Base-by-base conservation (phyloP, 1,139 yeast species). In the Pichia sorboxylosa region DNA sequence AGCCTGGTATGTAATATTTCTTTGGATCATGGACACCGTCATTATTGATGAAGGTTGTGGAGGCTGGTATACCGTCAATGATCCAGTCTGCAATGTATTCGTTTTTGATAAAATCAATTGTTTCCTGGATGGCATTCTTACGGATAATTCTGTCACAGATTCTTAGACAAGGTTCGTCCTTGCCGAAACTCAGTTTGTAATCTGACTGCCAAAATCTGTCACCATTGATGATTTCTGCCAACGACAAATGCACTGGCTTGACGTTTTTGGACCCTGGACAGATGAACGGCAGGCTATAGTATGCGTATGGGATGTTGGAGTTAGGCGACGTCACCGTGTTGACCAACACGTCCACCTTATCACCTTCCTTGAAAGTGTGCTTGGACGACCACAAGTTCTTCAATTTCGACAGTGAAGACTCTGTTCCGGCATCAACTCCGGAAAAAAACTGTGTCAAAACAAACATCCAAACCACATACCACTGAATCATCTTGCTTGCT, bases 21-120 rank as follows among this genome's bases (percentile, higher is more conserved):
- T 63, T 59, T 11, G 41, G 36, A 20, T 45, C 44, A 38, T 63
- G 63, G 27, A 69, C 61, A 27, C 66, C 68, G 29, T 68, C 71
- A 5, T 73, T 65, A 6, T 81, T 73, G 23, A 77, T 71, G 48
- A 78, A 81, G 1, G 94, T 81, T 4, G 95, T 83, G 4, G 94
- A 92, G 3, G 92, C 94, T 0, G 95, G 95, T 26, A 85, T 58
- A 14, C 78, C 84, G 57, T 85, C 95, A 15, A 84, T 63, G 27
- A 71, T 57, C 95, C 95, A 85, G 49, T 84, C 90, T 10, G 69
- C 85, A 32, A 77, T 77, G 46, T 84, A 84, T 3, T 82, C 82
- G 35, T 75, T 61, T 43, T 69, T 62, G 30, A 85, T 73, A 37
- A 84, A 58, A 19, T 69, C 63, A 33, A 66, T 71, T 0, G 92